These are phyloP conservation scores for Buxus sempervirens DNA, from an alignment of 164 flowering plant genomes.

Conservation along the genomic window DNA sequence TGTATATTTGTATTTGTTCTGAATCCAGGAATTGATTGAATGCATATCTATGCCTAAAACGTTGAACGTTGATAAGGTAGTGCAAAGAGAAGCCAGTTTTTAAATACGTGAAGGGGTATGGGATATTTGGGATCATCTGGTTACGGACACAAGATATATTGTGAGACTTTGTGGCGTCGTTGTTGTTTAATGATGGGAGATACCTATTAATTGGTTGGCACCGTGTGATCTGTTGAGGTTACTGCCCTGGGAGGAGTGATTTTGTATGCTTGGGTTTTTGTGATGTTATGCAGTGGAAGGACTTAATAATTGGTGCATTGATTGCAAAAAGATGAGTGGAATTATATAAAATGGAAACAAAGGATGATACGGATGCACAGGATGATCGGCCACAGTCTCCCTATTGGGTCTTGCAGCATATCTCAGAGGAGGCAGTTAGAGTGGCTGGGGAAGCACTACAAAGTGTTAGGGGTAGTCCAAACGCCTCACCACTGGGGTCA, in stretches of 20 bases:
- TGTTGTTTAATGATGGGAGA: neutral
- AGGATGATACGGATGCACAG: conserved; percentile 25
- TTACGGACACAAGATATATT: neutral
- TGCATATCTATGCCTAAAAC: neutral
- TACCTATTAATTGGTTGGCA: neutral
- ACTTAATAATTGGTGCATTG: neutral
- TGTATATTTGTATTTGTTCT: too few species aligned
- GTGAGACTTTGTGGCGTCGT: neutral
- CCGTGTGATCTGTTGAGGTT: too few species aligned
- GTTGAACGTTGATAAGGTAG: neutral
- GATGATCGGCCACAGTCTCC: conserved; percentile 42
- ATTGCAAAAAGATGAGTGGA: neutral
- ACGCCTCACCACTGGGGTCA: conserved; percentile 9
- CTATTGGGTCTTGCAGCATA: conserved; percentile 31
- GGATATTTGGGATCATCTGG: neutral
- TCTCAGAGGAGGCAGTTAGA: conserved; percentile 46
- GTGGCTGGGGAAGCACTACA: conserved; percentile 42
- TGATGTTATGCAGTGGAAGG: neutral
- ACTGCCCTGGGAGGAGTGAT: neutral
- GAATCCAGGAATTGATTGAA: neutral
- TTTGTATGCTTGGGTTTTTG: neutral
- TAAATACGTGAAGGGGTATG: neutral
- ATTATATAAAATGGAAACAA: conserved; percentile 21
- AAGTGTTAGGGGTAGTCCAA: conserved; percentile 23
- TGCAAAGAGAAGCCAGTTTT: neutral